These are phyloP conservation scores for Scheffersomyces lignicola DNA, from an alignment of 1,139 yeast genomes.

Conservation along the genomic window DNA sequence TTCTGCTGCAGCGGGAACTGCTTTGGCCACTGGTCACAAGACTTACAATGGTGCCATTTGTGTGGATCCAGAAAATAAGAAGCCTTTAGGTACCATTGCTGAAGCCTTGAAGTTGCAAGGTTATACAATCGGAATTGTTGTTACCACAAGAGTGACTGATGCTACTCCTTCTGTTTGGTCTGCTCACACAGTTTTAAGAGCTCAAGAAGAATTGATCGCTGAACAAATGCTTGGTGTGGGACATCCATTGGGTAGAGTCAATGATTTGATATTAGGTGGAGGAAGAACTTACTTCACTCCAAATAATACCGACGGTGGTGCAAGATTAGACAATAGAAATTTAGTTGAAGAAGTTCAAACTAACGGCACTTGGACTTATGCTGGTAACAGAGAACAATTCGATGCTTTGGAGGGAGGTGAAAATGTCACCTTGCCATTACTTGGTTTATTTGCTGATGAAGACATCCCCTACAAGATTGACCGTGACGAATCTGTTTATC, in stretches of 20 bases:
- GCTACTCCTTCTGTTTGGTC: constrained; percentile 92
- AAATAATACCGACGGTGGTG: constrained; percentile 43
- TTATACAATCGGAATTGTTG: constrained; percentile 79
- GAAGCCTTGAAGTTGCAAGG: constrained; percentile 83
- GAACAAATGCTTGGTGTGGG: constrained; percentile 76
- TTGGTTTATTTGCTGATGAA: constrained; percentile 66
- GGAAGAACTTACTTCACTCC: constrained; percentile 80
- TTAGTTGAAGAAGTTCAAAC: constrained; percentile 58
- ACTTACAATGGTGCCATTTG: constrained; percentile 85
- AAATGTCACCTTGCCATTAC: constrained; percentile 67
- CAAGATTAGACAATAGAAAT: constrained; percentile 69
- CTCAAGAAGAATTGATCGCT: constrained; percentile 81
- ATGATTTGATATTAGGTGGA: constrained; percentile 85
- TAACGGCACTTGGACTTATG: constrained; percentile 65
- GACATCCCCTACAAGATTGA: constrained; percentile 84
- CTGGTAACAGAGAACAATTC: constrained; percentile 55
- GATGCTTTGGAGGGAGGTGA: constrained; percentile 50
- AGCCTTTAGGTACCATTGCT: constrained; percentile 77
- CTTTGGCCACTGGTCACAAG: constrained; percentile 77
- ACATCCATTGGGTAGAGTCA: constrained; percentile 68
- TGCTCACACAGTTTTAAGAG: constrained; percentile 70
- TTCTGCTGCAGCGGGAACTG: constrained; percentile 95
- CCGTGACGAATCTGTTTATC: constrained; percentile 55
- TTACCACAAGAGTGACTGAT: constrained; percentile 68
- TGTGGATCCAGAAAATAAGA: constrained; percentile 51